Conservation (phyloP, 768 basidiomycete genomes). For the Lactarius trivialis region DNA sequence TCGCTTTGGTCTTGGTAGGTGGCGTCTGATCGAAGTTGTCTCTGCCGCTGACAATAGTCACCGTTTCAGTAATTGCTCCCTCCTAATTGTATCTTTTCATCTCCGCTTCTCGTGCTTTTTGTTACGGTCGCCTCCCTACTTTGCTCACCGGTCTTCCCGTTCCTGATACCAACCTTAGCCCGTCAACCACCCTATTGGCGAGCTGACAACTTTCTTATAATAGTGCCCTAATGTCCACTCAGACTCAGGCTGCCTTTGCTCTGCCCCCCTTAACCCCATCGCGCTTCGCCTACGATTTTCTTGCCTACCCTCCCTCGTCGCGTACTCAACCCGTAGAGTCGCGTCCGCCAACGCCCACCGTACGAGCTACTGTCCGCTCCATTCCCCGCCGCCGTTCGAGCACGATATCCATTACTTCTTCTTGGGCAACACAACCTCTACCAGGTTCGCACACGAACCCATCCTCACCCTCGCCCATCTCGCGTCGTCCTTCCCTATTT, state of each 20-base stretch:
- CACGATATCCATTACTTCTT: constrained; percentile 43
- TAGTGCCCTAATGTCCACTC: constrained; percentile 1
- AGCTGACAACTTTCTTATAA: not conserved
- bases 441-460: constrained; percentile 52
- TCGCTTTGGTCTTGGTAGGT: not conserved
- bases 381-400: constrained; percentile 33
- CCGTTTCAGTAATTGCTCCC: not conserved
- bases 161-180: not conserved
- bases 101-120: constrained; percentile 1
- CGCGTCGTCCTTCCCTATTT: constrained; percentile 26
- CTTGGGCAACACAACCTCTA: constrained; percentile 62
- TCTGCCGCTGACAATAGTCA: not conserved
- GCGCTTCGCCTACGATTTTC: constrained; percentile 25
- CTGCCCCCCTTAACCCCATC: constrained; percentile 10
- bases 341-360: constrained; percentile 25
- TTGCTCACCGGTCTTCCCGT: not conserved
- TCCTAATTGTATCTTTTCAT: constrained; percentile 12
- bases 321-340: constrained; percentile 28
- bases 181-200: not conserved
- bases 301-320: constrained; percentile 29
- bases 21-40: not conserved
- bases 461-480: constrained; percentile 28
- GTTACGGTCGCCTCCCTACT: not conserved
- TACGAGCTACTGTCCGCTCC: constrained; percentile 12
- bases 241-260: not conserved